A percentile compares a stretch with the other conserved stretches of the same genome.
These are phyloP conservation scores for Lactarius pseudohatsudake DNA, from an alignment of 768 basidiomycete species.

Conservation along the genomic window DNA sequence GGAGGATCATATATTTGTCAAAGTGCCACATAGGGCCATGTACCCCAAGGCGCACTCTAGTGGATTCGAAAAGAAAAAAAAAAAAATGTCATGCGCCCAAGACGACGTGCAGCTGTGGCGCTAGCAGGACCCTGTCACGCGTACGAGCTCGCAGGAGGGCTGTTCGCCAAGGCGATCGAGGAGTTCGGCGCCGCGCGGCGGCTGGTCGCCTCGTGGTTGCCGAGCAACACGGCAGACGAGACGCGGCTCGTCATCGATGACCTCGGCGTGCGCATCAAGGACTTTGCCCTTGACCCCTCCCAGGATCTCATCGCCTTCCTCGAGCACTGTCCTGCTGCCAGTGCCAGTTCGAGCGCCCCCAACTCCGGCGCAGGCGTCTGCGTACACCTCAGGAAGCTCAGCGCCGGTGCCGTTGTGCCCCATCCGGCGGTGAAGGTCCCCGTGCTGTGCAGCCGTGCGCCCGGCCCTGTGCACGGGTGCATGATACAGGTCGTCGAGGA, in stretches of 20 bases:
- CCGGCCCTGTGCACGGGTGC: conserved; percentile 33
- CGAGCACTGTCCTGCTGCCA: conserved; percentile 12
- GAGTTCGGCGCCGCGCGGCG: conserved; percentile 27
- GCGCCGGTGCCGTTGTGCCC: conserved; percentile 35
- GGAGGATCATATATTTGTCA: too few species aligned
- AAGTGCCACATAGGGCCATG: too few species aligned
- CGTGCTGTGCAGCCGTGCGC: conserved; percentile 32
- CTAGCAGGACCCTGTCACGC: conserved; percentile 44
- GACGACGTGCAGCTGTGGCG: conserved; percentile 30
- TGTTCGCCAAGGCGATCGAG: conserved; percentile 42
- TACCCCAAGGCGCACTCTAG: too few species aligned
- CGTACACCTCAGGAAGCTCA: conserved; percentile 48
- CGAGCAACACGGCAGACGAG: conserved; percentile 22
- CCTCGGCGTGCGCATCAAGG: conserved; percentile 45
- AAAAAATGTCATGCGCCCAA: conserved; percentile 35
- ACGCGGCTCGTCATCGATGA: conserved; percentile 36
- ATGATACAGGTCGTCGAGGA: conserved; percentile 56
- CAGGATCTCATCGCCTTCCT: conserved; percentile 57
- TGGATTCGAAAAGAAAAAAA: too few species aligned
- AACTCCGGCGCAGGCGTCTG: conserved; percentile 28
- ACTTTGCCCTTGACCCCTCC: conserved; percentile 65
- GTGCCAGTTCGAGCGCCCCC: not conserved
- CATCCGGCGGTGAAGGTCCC: conserved; percentile 45
- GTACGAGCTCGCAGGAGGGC: conserved; percentile 61
- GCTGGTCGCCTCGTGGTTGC: conserved; percentile 35